Conservation (phyloP, 495 filamentous ascomycete genomes). For the Podospora pseudoanserina region DNA sequence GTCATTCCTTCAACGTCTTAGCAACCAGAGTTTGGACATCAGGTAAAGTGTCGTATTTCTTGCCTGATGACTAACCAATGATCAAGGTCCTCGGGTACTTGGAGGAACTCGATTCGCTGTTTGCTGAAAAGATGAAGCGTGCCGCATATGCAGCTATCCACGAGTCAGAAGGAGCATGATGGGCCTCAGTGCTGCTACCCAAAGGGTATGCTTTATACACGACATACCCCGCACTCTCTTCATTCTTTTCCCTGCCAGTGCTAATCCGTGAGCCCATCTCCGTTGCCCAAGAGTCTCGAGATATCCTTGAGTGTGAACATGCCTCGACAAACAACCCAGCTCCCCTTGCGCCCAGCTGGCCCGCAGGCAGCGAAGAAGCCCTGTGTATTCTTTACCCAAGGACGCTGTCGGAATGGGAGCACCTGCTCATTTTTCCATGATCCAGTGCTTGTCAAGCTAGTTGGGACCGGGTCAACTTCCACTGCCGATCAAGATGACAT, state of each 20-base stretch:
- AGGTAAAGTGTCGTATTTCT: background rate
- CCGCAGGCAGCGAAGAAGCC: background rate
- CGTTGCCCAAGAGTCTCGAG: background rate
- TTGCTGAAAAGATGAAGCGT: background rate
- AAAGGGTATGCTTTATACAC: background rate
- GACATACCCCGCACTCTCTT: background rate
- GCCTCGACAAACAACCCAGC: background rate
- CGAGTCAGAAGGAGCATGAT: background rate
- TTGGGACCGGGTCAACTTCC: too few species aligned
- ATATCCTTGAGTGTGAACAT: background rate
- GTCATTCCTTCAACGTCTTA: too few species aligned
- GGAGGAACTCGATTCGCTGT: background rate
- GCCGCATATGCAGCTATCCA: background rate
- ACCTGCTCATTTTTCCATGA: constrained; percentile 4
- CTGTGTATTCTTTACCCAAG: constrained; percentile 12
- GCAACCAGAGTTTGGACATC: too few species aligned
- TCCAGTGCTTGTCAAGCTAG: background rate
- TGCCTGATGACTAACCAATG: background rate
- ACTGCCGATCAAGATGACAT: background rate
- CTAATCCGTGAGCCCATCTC: background rate
- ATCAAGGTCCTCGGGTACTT: background rate
- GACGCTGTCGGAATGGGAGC: constrained; percentile 10
- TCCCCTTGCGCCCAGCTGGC: background rate
- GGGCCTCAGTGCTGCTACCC: background rate
- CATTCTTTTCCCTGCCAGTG: background rate